Evolutionary conservation across 345 rosid species (phyloP).

Genomic region (Murraya koenigii): DNA sequence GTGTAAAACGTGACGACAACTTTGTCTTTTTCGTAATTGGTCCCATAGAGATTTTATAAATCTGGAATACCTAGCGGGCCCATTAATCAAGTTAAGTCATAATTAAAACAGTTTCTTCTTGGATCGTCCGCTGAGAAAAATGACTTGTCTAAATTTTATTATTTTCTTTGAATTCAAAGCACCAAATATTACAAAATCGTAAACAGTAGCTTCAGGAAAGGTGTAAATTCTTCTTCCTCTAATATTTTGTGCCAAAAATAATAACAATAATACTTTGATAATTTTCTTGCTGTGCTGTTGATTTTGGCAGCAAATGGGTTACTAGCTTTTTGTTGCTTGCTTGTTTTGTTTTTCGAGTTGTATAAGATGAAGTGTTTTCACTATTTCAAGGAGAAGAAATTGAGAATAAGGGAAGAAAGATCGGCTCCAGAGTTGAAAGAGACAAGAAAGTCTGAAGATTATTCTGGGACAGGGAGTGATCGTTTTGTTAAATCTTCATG

Average conservation of each 20-base stretch:
- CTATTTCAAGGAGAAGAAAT: slow-evolving; percentile 48
- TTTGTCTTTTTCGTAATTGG: no score
- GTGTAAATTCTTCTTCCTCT: neutral
- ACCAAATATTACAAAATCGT: neutral
- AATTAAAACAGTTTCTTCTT: no score
- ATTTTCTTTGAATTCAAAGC: neutral
- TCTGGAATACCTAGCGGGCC: no score
- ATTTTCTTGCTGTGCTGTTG: neutral
- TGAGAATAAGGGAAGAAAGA: slow-evolving; percentile 30
- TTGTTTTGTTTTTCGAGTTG: neutral
- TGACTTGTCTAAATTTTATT: neutral
- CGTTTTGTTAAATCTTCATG: slow-evolving; percentile 42
- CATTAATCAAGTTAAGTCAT: no score
- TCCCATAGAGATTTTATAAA: no score
- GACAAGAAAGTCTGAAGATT: slow-evolving; percentile 13
- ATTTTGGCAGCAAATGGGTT: neutral
- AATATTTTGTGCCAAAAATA: neutral
- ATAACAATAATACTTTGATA: no score
- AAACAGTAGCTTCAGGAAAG: neutral
- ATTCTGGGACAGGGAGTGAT: slow-evolving; percentile 11
- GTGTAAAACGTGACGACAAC: no score
- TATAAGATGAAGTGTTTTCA: slow-evolving; percentile 51
- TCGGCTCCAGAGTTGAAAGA: slow-evolving; percentile 53
- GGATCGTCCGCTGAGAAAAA: no score
- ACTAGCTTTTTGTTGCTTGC: neutral